Evolutionary conservation across 306 rosid species (phyloP), one percentile per base, ranked within the genome.

Genomic region (Medicago lupulina): DNA sequence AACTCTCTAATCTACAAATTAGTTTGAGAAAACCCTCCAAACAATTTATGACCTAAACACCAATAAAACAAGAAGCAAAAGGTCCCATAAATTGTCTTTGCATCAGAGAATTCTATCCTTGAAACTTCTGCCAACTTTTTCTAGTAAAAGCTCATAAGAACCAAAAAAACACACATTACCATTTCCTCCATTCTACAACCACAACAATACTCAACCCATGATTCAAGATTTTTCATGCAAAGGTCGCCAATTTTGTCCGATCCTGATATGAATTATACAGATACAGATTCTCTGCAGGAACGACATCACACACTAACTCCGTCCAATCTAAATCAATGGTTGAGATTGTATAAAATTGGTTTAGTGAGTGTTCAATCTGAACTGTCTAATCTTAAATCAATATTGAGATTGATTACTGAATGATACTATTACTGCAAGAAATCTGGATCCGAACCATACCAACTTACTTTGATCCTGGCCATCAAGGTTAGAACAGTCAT

Each of bases 41-140:
- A 8, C 18, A 74, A 74, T 18, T 28, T 4, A 46, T 25, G 50
- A 28, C 60, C 47, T 60, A 50, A 73, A 65, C n/a, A 60, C 23
- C 6, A 40, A 43, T 11, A 49, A 63, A 75, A 12, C 43, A 34
- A 34, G 38, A 64, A 50, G 67, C 17, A 67, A 36, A 54, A 68
- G 46, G 28, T 44, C 31, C 17, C 47, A 78, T 9, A 50, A 61
- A 71, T 51, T 79, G 21, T 44, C 38, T 21, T 9, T 59, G 55
- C 77, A 61, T 14, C 71, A 62, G 5, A 69, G 34, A 43, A 19
- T 79, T 59, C 34, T 40, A 14, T 34, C 62, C 18, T 46, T 17
- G 61, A 70, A 68, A 44, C 19, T 19, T 58, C 15, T n/a, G n/a
- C n/a, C 34, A 51, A 39, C 62, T 59, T 57, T 16, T 77, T 59